Percentiles rank a stretch among this genome's conserved stretches.
Conservation (phyloP, 805 yeast species). For the Naumovozyma castellii region DNA sequence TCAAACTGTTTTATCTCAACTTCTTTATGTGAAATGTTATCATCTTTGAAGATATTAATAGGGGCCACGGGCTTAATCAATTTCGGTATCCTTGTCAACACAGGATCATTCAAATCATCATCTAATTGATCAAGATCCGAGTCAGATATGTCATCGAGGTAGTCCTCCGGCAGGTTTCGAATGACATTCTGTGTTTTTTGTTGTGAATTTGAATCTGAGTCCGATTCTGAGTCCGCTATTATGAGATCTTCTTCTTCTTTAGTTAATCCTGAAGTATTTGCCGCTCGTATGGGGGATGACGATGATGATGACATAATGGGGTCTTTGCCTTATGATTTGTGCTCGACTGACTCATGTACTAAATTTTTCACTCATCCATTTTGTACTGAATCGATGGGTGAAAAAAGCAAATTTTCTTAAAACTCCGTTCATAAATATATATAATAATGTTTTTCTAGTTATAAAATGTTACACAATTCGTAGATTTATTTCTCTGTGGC, state of each 20-base stretch:
- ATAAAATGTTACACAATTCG: too few species aligned
- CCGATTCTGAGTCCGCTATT: not conserved
- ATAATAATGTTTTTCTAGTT: too few species aligned
- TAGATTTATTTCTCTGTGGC: not conserved
- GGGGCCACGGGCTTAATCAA: not conserved
- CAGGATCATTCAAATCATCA: not conserved
- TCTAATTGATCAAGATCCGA: not conserved
- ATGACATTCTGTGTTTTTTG: not conserved
- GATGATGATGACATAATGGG: too few species aligned
- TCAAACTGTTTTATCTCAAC: slow-evolving; percentile 11
- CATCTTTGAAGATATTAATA: not conserved
- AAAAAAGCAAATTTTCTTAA: too few species aligned
- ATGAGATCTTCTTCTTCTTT: not conserved
- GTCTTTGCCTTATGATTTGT: too few species aligned
- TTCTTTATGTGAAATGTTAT: not conserved
- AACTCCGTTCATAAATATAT: too few species aligned
- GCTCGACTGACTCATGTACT: too few species aligned
- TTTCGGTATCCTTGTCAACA: not conserved
- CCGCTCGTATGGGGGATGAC: too few species aligned
- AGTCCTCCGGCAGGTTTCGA: not conserved
- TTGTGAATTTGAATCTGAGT: too few species aligned
- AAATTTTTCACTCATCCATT: too few species aligned
- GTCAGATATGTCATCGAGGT: not conserved
- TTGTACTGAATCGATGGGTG: too few species aligned
- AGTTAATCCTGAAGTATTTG: not conserved